phyloP scores from a whole-genome alignment of 495 filamentous ascomycete species.

The Penicillium lagena region DNA sequence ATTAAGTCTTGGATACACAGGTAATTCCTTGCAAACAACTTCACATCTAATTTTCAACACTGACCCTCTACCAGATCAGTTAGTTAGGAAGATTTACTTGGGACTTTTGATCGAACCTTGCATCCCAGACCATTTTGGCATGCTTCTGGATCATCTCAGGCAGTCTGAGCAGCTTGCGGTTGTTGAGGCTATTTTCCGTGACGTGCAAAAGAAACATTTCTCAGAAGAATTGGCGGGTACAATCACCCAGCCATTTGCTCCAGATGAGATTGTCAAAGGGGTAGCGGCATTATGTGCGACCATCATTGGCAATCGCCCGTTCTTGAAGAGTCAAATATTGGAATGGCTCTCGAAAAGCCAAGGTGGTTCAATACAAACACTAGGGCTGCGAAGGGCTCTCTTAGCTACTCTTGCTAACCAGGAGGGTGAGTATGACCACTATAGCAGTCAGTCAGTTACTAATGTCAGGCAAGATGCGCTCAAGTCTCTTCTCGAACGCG shows the following conservation, averaged over 20 bases:
- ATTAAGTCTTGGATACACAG: conserved; percentile 66
- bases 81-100: conserved; percentile 45
- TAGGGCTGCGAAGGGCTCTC: conserved; percentile 61
- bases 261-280: conserved; percentile 18
- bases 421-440: conserved; percentile 29
- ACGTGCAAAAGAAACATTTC: conserved; percentile 52
- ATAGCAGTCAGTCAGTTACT: conserved; percentile 3
- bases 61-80: conserved; percentile 41
- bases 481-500: conserved; percentile 55
- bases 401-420: conserved; percentile 52
- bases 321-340: conserved; percentile 47
- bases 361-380: conserved; percentile 55
- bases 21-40: conserved; percentile 35
- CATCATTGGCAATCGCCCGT: conserved; percentile 25
- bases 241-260: neutral
- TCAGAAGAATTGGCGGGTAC: conserved; percentile 6
- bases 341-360: conserved; percentile 56
- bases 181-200: conserved; percentile 50
- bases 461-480: conserved; percentile 37
- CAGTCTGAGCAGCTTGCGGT: conserved; percentile 53
- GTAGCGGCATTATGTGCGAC: conserved; percentile 35
- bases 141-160: conserved; percentile 43
- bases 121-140: conserved; percentile 22
- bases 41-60: neutral
- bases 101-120: conserved; percentile 33